A percentile compares a stretch with the other conserved stretches of the same genome.
These are phyloP conservation scores for Dactylis glomerata DNA, from an alignment of 176 grass and related monocot species.

Conservation along the genomic window DNA sequence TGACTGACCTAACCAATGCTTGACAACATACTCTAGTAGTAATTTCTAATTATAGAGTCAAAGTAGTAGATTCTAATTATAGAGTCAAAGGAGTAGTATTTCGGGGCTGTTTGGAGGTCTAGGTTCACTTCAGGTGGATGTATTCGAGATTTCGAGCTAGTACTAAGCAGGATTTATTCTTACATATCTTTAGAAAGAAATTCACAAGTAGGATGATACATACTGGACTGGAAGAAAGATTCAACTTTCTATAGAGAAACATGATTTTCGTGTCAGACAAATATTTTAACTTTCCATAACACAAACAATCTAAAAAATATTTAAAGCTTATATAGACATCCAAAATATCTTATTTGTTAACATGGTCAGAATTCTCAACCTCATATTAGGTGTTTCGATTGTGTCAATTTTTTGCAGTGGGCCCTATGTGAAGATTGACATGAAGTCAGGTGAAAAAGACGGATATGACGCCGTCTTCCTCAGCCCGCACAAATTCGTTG, in stretches of 20 bases:
- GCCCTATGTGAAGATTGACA: too few relatives aligned
- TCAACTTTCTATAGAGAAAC: background rate
- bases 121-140: background rate
- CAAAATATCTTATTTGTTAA: background rate
- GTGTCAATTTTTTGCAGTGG: constrained; percentile 32
- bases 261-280: background rate
- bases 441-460: constrained; percentile 58
- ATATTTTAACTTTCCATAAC: background rate
- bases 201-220: too few relatives aligned
- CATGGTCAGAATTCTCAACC: background rate
- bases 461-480: constrained; percentile 77
- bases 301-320: background rate
- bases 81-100: background rate
- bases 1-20: too few relatives aligned
- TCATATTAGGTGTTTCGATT: background rate
- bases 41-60: background rate
- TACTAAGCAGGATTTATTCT: too few relatives aligned
- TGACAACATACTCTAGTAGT: too few relatives aligned
- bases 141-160: too few relatives aligned
- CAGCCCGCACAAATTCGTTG: constrained; percentile 79
- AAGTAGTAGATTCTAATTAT: background rate
- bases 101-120: background rate
- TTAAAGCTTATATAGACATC: too few relatives aligned
- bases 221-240: background rate
- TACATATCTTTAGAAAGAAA: too few relatives aligned